These are phyloP conservation scores for Pseudoneurospora amorphoporcata DNA, from an alignment of 495 filamentous ascomycete genomes.

Conservation along the genomic window DNA sequence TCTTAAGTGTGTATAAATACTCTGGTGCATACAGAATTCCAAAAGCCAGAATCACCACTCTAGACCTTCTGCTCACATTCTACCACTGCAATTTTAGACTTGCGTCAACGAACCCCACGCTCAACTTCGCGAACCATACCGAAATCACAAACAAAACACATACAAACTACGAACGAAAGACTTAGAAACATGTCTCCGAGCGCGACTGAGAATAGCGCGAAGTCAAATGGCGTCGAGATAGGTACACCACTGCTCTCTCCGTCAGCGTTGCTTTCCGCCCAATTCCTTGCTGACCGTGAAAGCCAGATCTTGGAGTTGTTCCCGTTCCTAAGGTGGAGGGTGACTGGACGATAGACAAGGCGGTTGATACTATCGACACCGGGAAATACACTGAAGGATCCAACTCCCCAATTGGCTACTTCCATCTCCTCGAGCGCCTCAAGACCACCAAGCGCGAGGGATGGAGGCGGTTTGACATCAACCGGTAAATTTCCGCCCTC, in stretches of 20 bases:
- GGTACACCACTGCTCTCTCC: not conserved
- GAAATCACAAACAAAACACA: not conserved
- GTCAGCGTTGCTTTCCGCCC: not conserved
- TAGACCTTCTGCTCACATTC: not conserved
- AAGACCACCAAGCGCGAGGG: conserved; percentile 95
- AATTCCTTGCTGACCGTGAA: not conserved
- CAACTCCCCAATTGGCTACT: conserved; percentile 73
- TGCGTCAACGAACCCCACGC: not conserved
- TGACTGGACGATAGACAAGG: conserved; percentile 42
- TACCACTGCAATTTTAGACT: not conserved
- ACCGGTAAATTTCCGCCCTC: conserved; percentile 29
- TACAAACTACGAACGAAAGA: not conserved
- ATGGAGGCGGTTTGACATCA: conserved; percentile 80
- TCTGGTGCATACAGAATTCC: not conserved
- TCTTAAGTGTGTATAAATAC: not conserved
- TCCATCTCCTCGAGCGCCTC: conserved; percentile 82
- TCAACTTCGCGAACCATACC: not conserved
- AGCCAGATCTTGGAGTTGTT: conserved; percentile 18
- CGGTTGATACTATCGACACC: conserved; percentile 31
- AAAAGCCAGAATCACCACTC: not conserved
- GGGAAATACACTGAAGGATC: conserved; percentile 47
- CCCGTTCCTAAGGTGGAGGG: conserved; percentile 25
- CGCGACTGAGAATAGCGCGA: not conserved
- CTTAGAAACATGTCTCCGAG: not conserved
- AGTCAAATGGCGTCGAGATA: not conserved